These are phyloP conservation scores for Fraxinus sp. DNA, from an alignment of 305 asterid genomes.

Conservation along the genomic window DNA sequence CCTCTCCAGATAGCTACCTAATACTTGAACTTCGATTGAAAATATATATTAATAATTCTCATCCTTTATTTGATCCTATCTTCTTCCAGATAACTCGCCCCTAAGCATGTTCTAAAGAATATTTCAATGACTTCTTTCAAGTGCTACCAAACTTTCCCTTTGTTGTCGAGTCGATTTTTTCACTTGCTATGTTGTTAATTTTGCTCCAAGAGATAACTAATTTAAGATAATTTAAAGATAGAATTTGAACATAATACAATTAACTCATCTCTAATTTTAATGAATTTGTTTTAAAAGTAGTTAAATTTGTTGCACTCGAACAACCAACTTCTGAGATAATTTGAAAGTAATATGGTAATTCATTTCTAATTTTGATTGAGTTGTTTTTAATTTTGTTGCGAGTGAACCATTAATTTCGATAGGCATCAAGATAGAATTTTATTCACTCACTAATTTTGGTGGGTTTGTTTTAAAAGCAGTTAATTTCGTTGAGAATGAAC, in stretches of 20 bases:
- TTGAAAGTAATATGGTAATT: neutral
- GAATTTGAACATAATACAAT: neutral
- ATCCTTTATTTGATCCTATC: neutral
- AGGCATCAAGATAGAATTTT: neutral
- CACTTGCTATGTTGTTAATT: conserved; percentile 28
- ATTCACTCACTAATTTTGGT: neutral
- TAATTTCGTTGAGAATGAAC: conserved; percentile 38
- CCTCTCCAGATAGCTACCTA: neutral
- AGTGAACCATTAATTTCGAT: neutral
- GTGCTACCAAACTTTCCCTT: neutral
- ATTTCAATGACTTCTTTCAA: neutral
- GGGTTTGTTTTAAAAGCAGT: conserved; percentile 43
- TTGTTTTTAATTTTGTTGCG: conserved; percentile 47
- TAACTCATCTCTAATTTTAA: neutral
- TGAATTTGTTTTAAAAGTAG: conserved; percentile 40
- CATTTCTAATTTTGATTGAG: neutral
- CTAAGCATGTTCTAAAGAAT: conserved; percentile 30
- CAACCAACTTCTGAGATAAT: conserved; percentile 22
- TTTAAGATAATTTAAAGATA: conserved; percentile 13
- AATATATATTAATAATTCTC: neutral
- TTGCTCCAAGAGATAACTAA: conserved; percentile 37
- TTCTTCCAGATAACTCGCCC: neutral
- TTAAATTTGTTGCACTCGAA: conserved; percentile 42
- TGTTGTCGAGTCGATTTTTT: neutral
- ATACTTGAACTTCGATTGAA: neutral